Base-by-base conservation (phyloP, 2,329 filamentous ascomycete species). In the Diplodia corticola region DNA sequence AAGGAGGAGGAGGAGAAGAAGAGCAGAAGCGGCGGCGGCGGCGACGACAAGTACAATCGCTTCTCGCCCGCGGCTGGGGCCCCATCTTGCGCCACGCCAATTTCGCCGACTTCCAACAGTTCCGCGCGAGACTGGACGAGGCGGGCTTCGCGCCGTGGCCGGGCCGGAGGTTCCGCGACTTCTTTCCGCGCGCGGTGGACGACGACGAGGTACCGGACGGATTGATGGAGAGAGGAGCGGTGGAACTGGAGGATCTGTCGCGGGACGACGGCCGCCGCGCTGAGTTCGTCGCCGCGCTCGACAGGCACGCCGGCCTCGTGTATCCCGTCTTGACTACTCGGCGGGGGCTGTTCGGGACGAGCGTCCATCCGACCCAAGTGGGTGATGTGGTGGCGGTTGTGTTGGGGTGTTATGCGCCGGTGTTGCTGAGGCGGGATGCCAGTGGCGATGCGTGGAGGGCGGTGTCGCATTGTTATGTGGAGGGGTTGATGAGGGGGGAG, bases 381-480 rank as follows among this genome's bases (percentile, higher is more conserved):
- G 49, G 49, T 0, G 49, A 51, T 17, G 49, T 30, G 4, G 49
- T 51, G 22, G 49, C 49, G 5, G 49, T 51, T 3, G 65, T 71
- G 63, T 69, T 37, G n/a, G 71, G 68, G 3, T 71, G 65, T 10
- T 54, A 55, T 20, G 17, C 33, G 24, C 54, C 37, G 7, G 64
- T 50, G 10, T 66, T 68, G 4, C 68, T 68, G 1, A 69, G 68
- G 33, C 67, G 12, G 55, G 71, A 57, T 4, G 70, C 68, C 64
- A 68, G 68, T 55, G 69, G 64, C 35, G 71, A 54, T 60, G 69
- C 67, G 10, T 69, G 69, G 26, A 71, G 69, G 69, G 69, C 67
- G 12, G 70, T 66, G 24, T 69, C 69, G 53, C 71, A 70, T 65
- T 72, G 68, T 48, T 69, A 37, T 24, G 53, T 55, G 33, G 53